These are phyloP conservation scores for Volvox africanus DNA, from an alignment of 139 green algal species.

Conservation along the genomic window DNA sequence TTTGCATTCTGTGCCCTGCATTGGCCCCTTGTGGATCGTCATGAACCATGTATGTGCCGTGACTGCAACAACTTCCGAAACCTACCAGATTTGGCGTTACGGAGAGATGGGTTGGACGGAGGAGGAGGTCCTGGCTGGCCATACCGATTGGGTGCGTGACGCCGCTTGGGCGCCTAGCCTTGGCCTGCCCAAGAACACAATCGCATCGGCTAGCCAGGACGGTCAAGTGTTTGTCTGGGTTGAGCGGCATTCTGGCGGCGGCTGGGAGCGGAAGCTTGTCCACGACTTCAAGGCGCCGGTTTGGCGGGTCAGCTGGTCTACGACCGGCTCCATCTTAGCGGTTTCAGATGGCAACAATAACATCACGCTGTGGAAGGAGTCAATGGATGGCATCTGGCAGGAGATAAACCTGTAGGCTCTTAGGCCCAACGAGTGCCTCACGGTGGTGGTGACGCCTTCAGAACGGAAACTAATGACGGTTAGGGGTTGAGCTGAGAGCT, in stretches of 20 bases:
- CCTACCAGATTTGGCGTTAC: constrained; percentile 75
- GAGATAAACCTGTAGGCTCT: constrained; percentile 71
- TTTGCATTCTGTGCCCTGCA: too few species aligned
- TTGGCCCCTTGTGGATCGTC: too few species aligned
- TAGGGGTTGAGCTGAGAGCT: too few species aligned
- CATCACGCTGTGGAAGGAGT: constrained; percentile 97
- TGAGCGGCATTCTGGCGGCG: constrained; percentile 57
- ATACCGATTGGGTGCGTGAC: constrained; percentile 97
- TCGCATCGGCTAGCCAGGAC: constrained; percentile 95
- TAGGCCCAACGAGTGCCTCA: too few species aligned
- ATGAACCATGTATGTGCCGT: too few species aligned
- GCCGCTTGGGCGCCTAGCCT: constrained; percentile 96
- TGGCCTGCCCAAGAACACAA: constrained; percentile 86
- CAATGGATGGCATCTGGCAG: constrained; percentile 91
- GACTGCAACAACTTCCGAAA: too few species aligned
- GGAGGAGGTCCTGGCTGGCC: constrained; percentile 81
- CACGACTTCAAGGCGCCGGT: constrained; percentile 88
- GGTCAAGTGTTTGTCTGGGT: constrained; percentile 92
- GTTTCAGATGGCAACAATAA: constrained; percentile 80
- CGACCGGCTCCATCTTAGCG: constrained; percentile 93
- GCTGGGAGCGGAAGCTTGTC: constrained; percentile 81
- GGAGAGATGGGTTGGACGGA: constrained; percentile 78
- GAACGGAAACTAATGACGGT: too few species aligned
- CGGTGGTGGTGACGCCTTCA: too few species aligned
- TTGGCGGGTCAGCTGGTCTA: constrained; percentile 94